Evolutionary conservation across 495 filamentous ascomycete species (phyloP).

Genomic region (Tricharina praecox): DNA sequence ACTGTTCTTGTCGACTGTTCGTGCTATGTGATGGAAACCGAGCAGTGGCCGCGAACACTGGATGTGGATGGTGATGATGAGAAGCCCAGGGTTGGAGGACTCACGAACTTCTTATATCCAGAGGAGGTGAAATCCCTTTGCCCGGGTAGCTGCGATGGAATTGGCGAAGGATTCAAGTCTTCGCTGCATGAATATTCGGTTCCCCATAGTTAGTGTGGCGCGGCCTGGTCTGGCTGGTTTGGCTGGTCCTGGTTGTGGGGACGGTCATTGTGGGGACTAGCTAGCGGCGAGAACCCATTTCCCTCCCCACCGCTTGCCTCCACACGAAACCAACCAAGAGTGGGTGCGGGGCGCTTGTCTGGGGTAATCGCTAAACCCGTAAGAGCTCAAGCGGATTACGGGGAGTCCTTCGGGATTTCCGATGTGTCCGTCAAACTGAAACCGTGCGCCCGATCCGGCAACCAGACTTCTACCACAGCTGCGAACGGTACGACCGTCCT

Average conservation of each 20-base stretch:
- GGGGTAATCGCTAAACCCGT: neutral
- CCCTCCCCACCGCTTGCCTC: too few species aligned
- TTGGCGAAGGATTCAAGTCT: constrained; percentile 28
- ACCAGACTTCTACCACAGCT: neutral
- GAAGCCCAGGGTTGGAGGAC: neutral
- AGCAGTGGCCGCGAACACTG: constrained; percentile 28
- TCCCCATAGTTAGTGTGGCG: constrained; percentile 1
- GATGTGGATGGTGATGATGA: constrained; percentile 13
- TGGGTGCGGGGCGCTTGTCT: constrained; percentile 4
- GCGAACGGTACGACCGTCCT: too few species aligned
- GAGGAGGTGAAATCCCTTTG: neutral
- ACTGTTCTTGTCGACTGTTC: neutral
- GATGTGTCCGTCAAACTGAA: neutral
- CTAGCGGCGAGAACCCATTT: too few species aligned
- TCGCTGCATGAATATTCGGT: constrained; percentile 26
- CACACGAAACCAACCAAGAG: too few species aligned
- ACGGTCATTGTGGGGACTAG: constrained; percentile 24
- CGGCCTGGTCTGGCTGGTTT: too few species aligned
- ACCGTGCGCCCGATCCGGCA: neutral
- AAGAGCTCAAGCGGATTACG: neutral
- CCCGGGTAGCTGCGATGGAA: neutral
- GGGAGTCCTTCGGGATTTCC: constrained; percentile 5
- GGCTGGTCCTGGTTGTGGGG: constrained; percentile 30
- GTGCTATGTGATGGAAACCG: constrained; percentile 31
- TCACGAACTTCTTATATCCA: neutral